Base-by-base conservation (phyloP, 768 basidiomycete genomes). In the Symmetrospora coprosmae region DNA sequence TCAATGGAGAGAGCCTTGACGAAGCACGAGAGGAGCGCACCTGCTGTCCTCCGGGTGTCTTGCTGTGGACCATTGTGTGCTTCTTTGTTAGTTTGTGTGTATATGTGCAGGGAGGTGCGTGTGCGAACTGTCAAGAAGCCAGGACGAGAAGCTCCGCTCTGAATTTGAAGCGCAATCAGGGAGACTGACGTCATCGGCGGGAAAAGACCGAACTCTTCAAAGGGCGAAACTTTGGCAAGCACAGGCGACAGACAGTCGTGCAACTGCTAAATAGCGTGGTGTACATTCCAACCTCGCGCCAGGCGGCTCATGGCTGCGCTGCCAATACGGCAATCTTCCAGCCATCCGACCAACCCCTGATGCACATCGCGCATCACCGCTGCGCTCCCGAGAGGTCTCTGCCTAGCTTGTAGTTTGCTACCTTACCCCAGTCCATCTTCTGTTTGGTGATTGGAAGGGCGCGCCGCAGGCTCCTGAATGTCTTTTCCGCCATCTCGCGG, bases 401-500 rank as follows among this genome's bases (percentile, higher is more conserved):
- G n/a, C 43, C 41, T n/a, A 63, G 25, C 55, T 63, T 63, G 46
- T 63, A 58, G 45, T 31, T 56, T 17, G 62, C 40, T 25, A 63
- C 52, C 23, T 43, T 45, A 14, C 17, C 31, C 92, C 94, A 99
- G 62, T 97, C 90, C 35, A 97, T 72, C 73, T 96, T 96, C 70
- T 87, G 86, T 19, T 23, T 23, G 23, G 35, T 40, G 27, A 58
- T 43, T 0, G 92, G 94, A 60, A 99, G 73, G 1, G 90, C 89
- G 35, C 94, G 79, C 66, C 94, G 78, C 50, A 99, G 76, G 5
- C 84, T 82, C 72, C 87, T 87, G 79, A 96, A 97, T 0, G 86
- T 85, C 74, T 87, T 89, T 68, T 96, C 91, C 38, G 85, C 81
- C 81, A 99, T 84, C 66, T 86, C 83, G 7, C 82, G 81, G 69